Percentiles rank a stretch among this genome's conserved stretches.
Evolutionary conservation across 2,329 filamentous ascomycete genomes (phyloP).

Genomic region (Ambrosiella xylebori): DNA sequence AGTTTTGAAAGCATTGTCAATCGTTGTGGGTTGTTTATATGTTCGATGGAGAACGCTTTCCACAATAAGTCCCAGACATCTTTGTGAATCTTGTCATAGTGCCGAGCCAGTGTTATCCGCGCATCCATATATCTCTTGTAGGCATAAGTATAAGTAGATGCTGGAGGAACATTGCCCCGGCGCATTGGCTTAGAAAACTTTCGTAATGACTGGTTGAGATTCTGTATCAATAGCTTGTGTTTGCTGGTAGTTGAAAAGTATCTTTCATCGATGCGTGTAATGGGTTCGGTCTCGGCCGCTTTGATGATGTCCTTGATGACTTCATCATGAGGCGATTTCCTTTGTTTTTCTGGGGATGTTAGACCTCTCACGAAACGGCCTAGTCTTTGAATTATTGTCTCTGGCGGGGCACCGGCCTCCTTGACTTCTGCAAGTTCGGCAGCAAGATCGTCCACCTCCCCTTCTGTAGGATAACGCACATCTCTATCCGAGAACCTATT

Average conservation of each 20-base stretch:
- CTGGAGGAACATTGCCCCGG: slow-evolving; percentile 13
- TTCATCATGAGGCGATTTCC: background rate
- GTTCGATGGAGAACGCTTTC: slow-evolving; percentile 38
- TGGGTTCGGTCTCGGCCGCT: slow-evolving; percentile 7
- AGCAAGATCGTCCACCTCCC: slow-evolving; percentile 17
- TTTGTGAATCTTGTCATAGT: slow-evolving; percentile 38
- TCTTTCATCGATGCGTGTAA: background rate
- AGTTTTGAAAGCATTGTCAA: slow-evolving; percentile 45
- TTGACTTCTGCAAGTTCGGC: slow-evolving; percentile 6
- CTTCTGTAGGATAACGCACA: slow-evolving; percentile 13
- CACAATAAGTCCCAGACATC: slow-evolving; percentile 50
- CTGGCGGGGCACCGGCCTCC: slow-evolving; percentile 6
- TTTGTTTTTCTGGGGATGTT: slow-evolving; percentile 3
- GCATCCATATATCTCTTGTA: slow-evolving; percentile 36
- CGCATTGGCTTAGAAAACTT: slow-evolving; percentile 12
- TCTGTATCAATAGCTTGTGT: slow-evolving; percentile 1
- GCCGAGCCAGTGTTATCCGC: slow-evolving; percentile 25
- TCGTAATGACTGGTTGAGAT: slow-evolving; percentile 11
- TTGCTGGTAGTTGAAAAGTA: background rate
- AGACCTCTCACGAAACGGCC: slow-evolving; percentile 10
- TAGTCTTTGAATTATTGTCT: slow-evolving; percentile 9
- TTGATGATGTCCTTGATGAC: slow-evolving; percentile 5
- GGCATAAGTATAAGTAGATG: slow-evolving; percentile 22
- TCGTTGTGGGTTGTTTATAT: slow-evolving; percentile 33
- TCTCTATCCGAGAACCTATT: slow-evolving; percentile 11